These are phyloP conservation scores for Yarrowia sp. DNA, from an alignment of 805 yeast genomes.

Conservation along the genomic window DNA sequence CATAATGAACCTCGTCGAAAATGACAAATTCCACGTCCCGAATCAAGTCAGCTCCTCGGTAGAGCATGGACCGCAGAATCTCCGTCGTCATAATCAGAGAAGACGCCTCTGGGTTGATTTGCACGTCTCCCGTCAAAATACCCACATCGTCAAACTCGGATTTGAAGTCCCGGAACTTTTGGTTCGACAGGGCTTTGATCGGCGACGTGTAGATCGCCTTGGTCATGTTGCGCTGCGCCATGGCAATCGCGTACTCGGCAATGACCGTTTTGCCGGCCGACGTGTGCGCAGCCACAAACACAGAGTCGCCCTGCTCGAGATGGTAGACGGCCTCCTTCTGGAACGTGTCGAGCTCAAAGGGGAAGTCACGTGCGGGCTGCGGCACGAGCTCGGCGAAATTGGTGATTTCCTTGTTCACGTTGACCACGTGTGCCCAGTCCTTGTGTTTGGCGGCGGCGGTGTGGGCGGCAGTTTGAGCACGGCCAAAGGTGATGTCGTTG, in stretches of 20 bases:
- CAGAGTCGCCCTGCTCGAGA: slow-evolving; percentile 97
- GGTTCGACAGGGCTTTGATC: slow-evolving; percentile 87
- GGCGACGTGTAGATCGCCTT: slow-evolving; percentile 97
- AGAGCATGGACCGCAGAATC: slow-evolving; percentile 91
- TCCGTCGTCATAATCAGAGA: slow-evolving; percentile 98
- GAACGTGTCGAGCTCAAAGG: slow-evolving; percentile 91
- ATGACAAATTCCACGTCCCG: slow-evolving; percentile 97
- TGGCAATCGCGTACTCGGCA: slow-evolving; percentile 97
- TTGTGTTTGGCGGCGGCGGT: slow-evolving; percentile 50
- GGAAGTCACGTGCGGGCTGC: slow-evolving; percentile 91
- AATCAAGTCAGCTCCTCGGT: slow-evolving; percentile 94
- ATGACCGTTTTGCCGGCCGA: slow-evolving; percentile 99
- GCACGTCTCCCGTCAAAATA: slow-evolving; percentile 96
- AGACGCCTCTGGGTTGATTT: slow-evolving; percentile 94
- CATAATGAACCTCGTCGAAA: slow-evolving; percentile 97
- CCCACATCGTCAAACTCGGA: slow-evolving; percentile 88
- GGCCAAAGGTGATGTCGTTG: slow-evolving; percentile 57
- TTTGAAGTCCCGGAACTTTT: slow-evolving; percentile 86
- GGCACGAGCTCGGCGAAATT: slow-evolving; percentile 91
- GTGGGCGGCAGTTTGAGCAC: slow-evolving; percentile 47
- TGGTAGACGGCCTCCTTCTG: slow-evolving; percentile 98
- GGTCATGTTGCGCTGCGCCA: slow-evolving; percentile 96
- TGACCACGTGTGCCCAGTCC: slow-evolving; percentile 96
- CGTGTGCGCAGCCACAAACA: slow-evolving; percentile 97
- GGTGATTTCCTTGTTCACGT: slow-evolving; percentile 78